These are phyloP conservation scores for Neophaeococcomyces aloes DNA, from an alignment of 2,329 filamentous ascomycete genomes.

Conservation along the genomic window DNA sequence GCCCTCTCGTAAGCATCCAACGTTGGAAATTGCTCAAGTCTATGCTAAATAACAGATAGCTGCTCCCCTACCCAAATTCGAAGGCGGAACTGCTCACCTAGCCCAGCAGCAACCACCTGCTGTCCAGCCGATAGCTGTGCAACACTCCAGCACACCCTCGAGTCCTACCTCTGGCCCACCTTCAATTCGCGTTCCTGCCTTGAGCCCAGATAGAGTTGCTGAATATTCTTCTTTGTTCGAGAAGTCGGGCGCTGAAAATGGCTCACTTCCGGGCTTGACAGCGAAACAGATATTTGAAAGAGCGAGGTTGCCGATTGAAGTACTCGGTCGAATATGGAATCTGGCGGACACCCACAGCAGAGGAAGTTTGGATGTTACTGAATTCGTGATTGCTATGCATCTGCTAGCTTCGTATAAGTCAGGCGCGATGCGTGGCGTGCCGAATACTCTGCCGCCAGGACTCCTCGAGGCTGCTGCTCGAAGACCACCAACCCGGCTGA, in stretches of 20 bases:
- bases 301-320: slow-evolving; percentile 77
- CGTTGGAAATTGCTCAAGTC: not conserved
- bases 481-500: slow-evolving; percentile 43
- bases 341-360: slow-evolving; percentile 88
- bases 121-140: slow-evolving; percentile 39
- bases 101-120: slow-evolving; percentile 19
- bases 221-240: slow-evolving; percentile 90
- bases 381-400: slow-evolving; percentile 98
- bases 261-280: slow-evolving; percentile 59
- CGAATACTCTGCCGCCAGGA: slow-evolving; percentile 67
- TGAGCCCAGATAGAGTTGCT: slow-evolving; percentile 76
- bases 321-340: slow-evolving; percentile 91
- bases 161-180: slow-evolving; percentile 40
- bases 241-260: slow-evolving; percentile 68
- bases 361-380: slow-evolving; percentile 72
- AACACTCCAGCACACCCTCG: slow-evolving; percentile 44
- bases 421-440: slow-evolving; percentile 66
- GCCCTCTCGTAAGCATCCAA: slow-evolving; percentile 49
- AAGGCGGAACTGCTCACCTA: slow-evolving; percentile 30
- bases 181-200: slow-evolving; percentile 74
- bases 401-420: slow-evolving; percentile 84
- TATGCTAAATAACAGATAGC: slow-evolving; percentile 31
- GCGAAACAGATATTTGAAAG: slow-evolving; percentile 94
- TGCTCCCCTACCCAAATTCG: slow-evolving; percentile 85
- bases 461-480: slow-evolving; percentile 84